Evolutionary conservation across 306 rosid genomes (phyloP).

Genomic region (Trifolium repens): DNA sequence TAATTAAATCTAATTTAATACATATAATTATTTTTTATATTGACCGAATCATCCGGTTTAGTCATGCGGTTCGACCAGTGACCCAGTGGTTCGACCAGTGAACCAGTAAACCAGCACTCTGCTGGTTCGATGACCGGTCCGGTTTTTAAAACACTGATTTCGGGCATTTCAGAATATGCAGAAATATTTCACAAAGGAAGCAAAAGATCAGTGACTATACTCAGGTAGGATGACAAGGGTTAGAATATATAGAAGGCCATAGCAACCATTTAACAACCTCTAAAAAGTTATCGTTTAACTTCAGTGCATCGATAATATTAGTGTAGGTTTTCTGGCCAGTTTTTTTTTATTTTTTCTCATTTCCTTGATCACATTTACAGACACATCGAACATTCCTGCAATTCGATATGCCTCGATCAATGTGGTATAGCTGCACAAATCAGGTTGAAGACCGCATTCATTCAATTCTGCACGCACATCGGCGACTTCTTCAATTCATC

Average conservation of each 20-base stretch:
- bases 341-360: constrained; percentile 80
- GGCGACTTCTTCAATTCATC: constrained; percentile 82
- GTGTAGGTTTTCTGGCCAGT: constrained; percentile 76
- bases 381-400: constrained; percentile 92
- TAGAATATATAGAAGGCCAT: constrained; percentile 17
- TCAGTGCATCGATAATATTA: constrained; percentile 69
- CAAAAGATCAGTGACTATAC: constrained; percentile 10
- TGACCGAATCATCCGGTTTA: too few species aligned
- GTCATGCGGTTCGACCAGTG: too few species aligned
- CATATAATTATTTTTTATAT: too few species aligned
- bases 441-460: constrained; percentile 72
- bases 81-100: too few species aligned
- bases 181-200: constrained; percentile 34
- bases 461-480: constrained; percentile 68
- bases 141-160: too few species aligned
- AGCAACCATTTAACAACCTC: constrained; percentile 97
- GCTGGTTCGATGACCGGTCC: too few species aligned
- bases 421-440: constrained; percentile 86
- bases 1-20: too few species aligned
- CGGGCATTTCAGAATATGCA: constrained; percentile 29
- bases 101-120: too few species aligned
- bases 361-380: constrained; percentile 78
- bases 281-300: constrained; percentile 73
- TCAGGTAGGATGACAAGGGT: constrained; percentile 30
- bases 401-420: constrained; percentile 90